Evolutionary conservation across 202 grass and related monocot genomes (phyloP).

Genomic region (Elaeis oleifera): DNA sequence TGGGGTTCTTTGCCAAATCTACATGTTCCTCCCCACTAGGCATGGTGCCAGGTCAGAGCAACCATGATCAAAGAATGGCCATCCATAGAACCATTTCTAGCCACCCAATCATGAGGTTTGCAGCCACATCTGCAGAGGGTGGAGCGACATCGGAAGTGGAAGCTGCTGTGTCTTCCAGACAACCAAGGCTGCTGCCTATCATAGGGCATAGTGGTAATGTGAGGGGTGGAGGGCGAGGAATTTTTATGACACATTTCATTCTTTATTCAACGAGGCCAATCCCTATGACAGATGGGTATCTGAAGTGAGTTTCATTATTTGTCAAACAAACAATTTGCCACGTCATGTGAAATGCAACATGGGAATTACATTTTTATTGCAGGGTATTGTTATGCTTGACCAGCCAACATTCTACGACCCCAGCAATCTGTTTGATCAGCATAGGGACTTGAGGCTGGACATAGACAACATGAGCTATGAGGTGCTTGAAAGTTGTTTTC

Average conservation of each 20-base stretch:
- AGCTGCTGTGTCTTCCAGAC: conserved; percentile 32
- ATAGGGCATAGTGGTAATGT: conserved; percentile 27
- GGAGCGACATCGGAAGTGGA: conserved; percentile 5
- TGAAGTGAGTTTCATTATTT: conserved; percentile 11
- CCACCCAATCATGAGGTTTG: conserved; percentile 9
- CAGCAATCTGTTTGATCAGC: not conserved
- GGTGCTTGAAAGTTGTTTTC: not conserved
- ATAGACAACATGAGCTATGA: conserved; percentile 19
- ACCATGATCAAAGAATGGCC: conserved; percentile 33
- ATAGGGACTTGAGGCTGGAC: conserved; percentile 18
- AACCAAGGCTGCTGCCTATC: conserved; percentile 27
- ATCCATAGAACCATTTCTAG: conserved; percentile 12
- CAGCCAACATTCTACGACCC: not conserved
- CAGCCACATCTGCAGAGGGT: not conserved
- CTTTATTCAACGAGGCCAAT: not conserved
- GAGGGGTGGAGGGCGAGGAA: conserved; percentile 33
- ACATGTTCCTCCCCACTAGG: conserved; percentile 19
- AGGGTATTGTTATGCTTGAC: not conserved
- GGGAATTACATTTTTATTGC: not conserved
- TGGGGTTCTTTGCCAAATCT: conserved; percentile 25
- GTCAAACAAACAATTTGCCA: not conserved
- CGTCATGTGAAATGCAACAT: too few species aligned
- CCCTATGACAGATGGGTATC: conserved; percentile 1
- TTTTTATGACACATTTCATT: not conserved
- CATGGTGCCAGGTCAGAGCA: not conserved